Evolutionary conservation across 768 basidiomycete species (phyloP).

Genomic region (Mycena indigotica): DNA sequence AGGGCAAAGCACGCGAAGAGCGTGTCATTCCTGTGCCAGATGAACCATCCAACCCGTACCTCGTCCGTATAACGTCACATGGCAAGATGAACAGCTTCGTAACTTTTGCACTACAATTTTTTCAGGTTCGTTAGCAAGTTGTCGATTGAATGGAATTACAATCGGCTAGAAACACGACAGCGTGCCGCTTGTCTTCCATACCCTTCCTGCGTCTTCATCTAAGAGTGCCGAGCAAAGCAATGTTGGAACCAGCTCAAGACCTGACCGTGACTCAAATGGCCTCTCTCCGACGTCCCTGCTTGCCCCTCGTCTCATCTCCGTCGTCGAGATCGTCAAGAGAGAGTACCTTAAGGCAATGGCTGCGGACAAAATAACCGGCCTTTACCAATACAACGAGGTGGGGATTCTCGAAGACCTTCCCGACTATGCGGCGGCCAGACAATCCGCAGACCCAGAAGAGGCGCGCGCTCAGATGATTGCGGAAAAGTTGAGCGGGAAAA

Average conservation of each 20-base stretch:
- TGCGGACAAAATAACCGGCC: constrained; percentile 46
- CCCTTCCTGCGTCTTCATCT: constrained; percentile 51
- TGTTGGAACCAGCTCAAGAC: too few relatives aligned
- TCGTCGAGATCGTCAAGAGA: constrained; percentile 84
- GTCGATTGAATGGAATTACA: background rate
- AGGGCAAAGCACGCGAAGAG: constrained; percentile 19
- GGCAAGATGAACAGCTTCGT: constrained; percentile 60
- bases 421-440: constrained; percentile 13
- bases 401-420: constrained; percentile 51
- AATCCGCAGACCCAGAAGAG: constrained; percentile 26
- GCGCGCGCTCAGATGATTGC: constrained; percentile 40
- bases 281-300: constrained; percentile 39
- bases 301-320: constrained; percentile 69
- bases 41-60: constrained; percentile 23
- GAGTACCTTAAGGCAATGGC: constrained; percentile 66
- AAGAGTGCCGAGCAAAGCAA: too few relatives aligned
- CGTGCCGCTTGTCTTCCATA: constrained; percentile 58
- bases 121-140: constrained; percentile 44
- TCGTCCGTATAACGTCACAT: constrained; percentile 55
- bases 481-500: constrained; percentile 56
- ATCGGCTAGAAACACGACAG: constrained; percentile 46
- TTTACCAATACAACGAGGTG: constrained; percentile 80
- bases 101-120: constrained; percentile 51
- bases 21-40: background rate
- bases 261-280: too few relatives aligned